phyloP scores from a whole-genome alignment of 257 asterid genomes.

The Solanum sitiens region DNA sequence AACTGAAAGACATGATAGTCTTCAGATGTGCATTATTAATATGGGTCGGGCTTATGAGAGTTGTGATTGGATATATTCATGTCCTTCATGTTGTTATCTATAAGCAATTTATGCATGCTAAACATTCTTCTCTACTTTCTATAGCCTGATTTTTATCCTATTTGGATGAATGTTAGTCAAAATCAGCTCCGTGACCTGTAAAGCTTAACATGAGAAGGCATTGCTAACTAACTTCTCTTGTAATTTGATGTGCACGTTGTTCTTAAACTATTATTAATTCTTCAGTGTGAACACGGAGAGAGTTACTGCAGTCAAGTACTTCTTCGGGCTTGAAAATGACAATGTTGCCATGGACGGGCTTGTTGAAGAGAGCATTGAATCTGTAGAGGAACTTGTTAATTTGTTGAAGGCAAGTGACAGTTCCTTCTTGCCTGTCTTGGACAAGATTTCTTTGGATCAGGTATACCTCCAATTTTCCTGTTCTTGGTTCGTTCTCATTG shows the following conservation, averaged over 20 bases:
- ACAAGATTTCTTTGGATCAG: constrained; percentile 12
- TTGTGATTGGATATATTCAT: background rate
- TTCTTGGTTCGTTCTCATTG: background rate
- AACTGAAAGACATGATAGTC: background rate
- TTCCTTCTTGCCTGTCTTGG: constrained; percentile 10
- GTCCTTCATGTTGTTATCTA: background rate
- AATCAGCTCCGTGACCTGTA: background rate
- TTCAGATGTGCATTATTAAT: background rate
- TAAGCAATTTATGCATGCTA: background rate
- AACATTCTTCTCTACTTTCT: background rate
- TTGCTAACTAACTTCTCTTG: background rate
- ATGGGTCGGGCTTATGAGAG: background rate
- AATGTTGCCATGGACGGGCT: constrained; percentile 18
- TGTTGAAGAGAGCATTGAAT: constrained; percentile 47
- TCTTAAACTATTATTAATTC: constrained; percentile 16
- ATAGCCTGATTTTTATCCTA: background rate
- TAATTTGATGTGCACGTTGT: background rate
- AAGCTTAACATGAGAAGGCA: background rate
- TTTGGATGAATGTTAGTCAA: background rate
- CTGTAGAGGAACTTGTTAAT: constrained; percentile 40
- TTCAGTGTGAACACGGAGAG: constrained; percentile 53
- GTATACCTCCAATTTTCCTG: constrained; percentile 13
- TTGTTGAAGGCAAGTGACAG: constrained; percentile 27
- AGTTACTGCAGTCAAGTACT: constrained; percentile 49
- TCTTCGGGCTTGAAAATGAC: constrained; percentile 46